These are phyloP conservation scores for Hygrophoropsis aurantiaca DNA, from an alignment of 768 basidiomycete species.

Conservation along the genomic window DNA sequence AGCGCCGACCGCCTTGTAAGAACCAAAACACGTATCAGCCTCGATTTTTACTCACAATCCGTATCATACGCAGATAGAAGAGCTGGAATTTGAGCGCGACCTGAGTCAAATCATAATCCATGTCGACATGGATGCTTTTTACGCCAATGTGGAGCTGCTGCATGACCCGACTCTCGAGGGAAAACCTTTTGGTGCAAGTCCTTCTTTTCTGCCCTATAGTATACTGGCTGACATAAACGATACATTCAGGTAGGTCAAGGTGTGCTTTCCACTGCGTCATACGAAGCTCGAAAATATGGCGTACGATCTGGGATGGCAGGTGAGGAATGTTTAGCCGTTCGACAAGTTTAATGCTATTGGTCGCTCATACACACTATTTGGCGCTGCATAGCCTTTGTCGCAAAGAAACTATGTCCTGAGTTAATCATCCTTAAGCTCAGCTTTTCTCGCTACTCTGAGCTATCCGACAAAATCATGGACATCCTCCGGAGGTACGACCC, in stretches of 20 bases:
- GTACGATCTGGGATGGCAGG: conserved; percentile 96
- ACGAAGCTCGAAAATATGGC: conserved; percentile 88
- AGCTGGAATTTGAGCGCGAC: conserved; percentile 76
- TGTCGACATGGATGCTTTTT: conserved; percentile 96
- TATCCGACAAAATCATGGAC: conserved; percentile 69
- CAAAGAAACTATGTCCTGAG: conserved; percentile 90
- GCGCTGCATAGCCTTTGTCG: conserved; percentile 71
- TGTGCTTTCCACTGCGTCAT: conserved; percentile 86
- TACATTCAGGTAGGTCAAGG: conserved; percentile 70
- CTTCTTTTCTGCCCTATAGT: too few relatives aligned
- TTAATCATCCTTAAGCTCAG: conserved; percentile 67
- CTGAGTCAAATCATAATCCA: conserved; percentile 85
- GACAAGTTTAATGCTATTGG: background rate
- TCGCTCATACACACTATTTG: background rate
- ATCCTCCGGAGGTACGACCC: conserved; percentile 74
- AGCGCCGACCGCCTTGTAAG: conserved; percentile 71
- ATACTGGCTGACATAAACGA: conserved; percentile 4
- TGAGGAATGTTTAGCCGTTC: conserved; percentile 27
- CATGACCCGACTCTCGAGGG: conserved; percentile 61
- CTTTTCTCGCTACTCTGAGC: conserved; percentile 62
- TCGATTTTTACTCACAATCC: background rate
- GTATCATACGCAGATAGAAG: conserved; percentile 47
- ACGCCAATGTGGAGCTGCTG: conserved; percentile 74
- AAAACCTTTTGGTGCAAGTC: conserved; percentile 70
- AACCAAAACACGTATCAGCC: background rate